phyloP scores from a whole-genome alignment of 352 stramenopile genomes.

The Phytophthora citrophthora region DNA sequence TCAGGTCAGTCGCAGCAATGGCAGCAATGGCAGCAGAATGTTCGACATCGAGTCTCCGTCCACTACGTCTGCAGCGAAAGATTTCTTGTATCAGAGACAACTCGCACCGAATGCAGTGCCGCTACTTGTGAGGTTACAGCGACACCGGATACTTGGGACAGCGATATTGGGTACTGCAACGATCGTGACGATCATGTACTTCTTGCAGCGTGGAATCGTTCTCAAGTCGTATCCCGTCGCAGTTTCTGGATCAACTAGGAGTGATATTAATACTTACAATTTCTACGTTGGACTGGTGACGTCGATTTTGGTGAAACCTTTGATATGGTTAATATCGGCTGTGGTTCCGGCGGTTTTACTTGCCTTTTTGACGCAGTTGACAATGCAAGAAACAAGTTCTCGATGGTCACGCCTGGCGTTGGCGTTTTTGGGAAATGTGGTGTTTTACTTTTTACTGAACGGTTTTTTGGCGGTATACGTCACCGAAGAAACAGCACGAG shows the following conservation, averaged over 20 bases:
- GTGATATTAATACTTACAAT: conserved; percentile 40
- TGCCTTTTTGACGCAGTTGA: conserved; percentile 56
- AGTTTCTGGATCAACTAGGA: not conserved
- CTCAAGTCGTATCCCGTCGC: conserved; percentile 36
- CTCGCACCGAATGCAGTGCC: conserved; percentile 45
- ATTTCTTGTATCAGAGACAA: conserved; percentile 45
- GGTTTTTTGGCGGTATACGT: conserved; percentile 65
- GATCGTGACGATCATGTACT: conserved; percentile 33
- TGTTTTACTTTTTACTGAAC: conserved; percentile 73
- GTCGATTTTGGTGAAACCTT: conserved; percentile 48
- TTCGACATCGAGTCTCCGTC: conserved; percentile 45
- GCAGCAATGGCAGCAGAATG: conserved; percentile 39
- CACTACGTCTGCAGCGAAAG: conserved; percentile 25
- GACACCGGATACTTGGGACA: conserved; percentile 42
- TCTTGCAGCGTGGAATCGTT: conserved; percentile 47
- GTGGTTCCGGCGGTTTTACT: conserved; percentile 61
- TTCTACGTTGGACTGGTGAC: conserved; percentile 47
- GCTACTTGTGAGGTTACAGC: conserved; percentile 48
- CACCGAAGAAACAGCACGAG: conserved; percentile 32
- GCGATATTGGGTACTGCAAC: conserved; percentile 24
- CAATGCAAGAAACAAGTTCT: conserved; percentile 53
- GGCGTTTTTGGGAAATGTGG: conserved; percentile 39
- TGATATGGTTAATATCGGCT: conserved; percentile 51
- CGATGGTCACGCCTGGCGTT: conserved; percentile 32
- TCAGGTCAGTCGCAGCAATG: conserved; percentile 27